Percentiles rank a stretch among this genome's conserved stretches.
Conservation (phyloP, 176 grass and related monocot genomes). For the Poa annua region DNA sequence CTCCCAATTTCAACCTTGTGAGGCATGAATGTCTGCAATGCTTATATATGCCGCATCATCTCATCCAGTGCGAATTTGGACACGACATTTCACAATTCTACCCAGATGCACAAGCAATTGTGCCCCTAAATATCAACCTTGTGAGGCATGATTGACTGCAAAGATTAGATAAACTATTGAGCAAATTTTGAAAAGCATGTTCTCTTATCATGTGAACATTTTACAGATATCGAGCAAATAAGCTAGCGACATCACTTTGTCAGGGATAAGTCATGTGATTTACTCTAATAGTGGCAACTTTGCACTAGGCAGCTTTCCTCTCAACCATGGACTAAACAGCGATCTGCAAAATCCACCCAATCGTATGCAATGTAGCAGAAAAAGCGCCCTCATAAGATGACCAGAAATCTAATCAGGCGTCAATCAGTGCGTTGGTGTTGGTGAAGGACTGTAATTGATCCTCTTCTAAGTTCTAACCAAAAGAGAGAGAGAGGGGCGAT, state of each 20-base stretch:
- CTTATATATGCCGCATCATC: not conserved
- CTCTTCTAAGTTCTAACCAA: not conserved
- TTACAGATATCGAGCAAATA: not conserved
- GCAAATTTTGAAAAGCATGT: not conserved
- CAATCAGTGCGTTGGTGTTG: conserved; percentile 6
- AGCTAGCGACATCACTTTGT: not conserved
- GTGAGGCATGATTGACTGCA: not conserved
- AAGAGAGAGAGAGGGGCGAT: conserved; percentile 9
- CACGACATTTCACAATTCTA: not conserved
- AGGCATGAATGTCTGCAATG: too few species aligned
- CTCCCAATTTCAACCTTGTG: too few species aligned
- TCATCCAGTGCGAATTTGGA: not conserved
- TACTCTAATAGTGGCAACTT: not conserved
- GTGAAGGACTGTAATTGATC: not conserved
- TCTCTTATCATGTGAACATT: not conserved
- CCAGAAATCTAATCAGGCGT: not conserved
- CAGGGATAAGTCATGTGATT: not conserved
- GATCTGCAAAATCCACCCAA: conserved; percentile 10
- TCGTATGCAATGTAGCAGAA: not conserved
- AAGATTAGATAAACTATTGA: not conserved
- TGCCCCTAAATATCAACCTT: not conserved
- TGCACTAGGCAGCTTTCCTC: not conserved
- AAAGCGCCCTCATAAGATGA: not conserved
- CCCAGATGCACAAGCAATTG: not conserved
- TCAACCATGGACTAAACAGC: conserved; percentile 23